A percentile compares a stretch with the other conserved stretches of the same genome.
phyloP scores from a whole-genome alignment of 768 basidiomycete genomes.

The Amanita pseudoporphyria region DNA sequence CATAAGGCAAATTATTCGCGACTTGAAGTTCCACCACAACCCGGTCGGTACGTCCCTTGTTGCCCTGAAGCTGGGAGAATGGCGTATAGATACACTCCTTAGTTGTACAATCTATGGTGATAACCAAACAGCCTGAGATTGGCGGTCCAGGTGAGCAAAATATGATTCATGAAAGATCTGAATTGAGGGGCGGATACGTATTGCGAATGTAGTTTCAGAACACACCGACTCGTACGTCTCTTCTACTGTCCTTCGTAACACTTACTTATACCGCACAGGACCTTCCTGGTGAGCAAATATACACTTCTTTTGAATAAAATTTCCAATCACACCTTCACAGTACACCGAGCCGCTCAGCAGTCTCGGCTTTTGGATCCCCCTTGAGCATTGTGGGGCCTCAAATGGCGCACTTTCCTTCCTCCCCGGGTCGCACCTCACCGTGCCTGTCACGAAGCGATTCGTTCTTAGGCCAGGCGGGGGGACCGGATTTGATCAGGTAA shows the following conservation, averaged over 20 bases:
- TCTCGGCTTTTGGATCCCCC: slow-evolving; percentile 93
- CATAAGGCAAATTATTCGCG: slow-evolving; percentile 59
- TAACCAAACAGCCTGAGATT: slow-evolving; percentile 89
- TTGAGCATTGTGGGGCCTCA: slow-evolving; percentile 74
- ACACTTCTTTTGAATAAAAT: too few species aligned
- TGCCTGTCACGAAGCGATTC: slow-evolving; percentile 75
- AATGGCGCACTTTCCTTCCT: slow-evolving; percentile 87
- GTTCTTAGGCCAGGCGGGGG: slow-evolving; percentile 68
- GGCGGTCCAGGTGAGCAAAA: slow-evolving; percentile 71
- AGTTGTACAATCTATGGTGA: slow-evolving; percentile 93
- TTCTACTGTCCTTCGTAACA: slow-evolving; percentile 4
- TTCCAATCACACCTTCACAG: slow-evolving; percentile 26
- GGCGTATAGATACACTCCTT: neutral
- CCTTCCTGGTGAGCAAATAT: slow-evolving; percentile 60
- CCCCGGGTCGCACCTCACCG: slow-evolving; percentile 79
- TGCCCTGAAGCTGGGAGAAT: neutral
- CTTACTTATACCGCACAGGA: slow-evolving; percentile 41
- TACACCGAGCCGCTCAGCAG: slow-evolving; percentile 91
- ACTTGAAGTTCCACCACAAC: slow-evolving; percentile 76
- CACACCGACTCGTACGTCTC: slow-evolving; percentile 86
- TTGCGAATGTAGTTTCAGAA: slow-evolving; percentile 54
- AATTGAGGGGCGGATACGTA: neutral
- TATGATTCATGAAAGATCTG: neutral
- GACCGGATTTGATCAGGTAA: slow-evolving; percentile 73
- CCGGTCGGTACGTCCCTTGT: slow-evolving; percentile 56